These are phyloP conservation scores for Cryptococcus floricola DNA, from an alignment of 1,284 basidiomycete species.

Conservation along the genomic window DNA sequence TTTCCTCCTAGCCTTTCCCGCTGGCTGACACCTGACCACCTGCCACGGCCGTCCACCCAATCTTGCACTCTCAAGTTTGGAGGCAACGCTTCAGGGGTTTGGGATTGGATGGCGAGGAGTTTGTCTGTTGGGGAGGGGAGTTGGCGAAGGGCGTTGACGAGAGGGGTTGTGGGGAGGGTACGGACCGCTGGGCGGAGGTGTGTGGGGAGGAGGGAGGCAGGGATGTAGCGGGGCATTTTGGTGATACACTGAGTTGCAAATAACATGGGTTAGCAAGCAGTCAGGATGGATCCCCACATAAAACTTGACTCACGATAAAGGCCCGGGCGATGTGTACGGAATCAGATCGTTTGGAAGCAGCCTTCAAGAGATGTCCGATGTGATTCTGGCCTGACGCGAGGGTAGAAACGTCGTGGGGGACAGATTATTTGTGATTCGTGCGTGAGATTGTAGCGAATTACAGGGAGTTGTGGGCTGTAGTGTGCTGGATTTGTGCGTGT, in stretches of 20 bases:
- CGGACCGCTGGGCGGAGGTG: constrained; percentile 11
- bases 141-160: constrained; percentile 5
- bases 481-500: too few relatives aligned
- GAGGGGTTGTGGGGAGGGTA: neutral
- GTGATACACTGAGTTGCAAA: too few relatives aligned
- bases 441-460: too few relatives aligned
- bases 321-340: too few relatives aligned
- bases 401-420: too few relatives aligned
- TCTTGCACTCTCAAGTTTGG: constrained; percentile 21
- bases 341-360: too few relatives aligned
- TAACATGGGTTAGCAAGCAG: neutral
- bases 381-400: too few relatives aligned
- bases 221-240: constrained; percentile 21
- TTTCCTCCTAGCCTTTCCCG: constrained; percentile 18
- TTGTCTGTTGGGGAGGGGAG: constrained; percentile 14
- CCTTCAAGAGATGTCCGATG: too few relatives aligned
- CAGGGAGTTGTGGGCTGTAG: too few relatives aligned
- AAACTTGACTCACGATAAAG: too few relatives aligned
- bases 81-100: constrained; percentile 1
- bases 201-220: constrained; percentile 11
- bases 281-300: neutral
- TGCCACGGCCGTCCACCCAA: constrained; percentile 14
- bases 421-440: too few relatives aligned
- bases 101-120: neutral
- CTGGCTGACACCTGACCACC: constrained; percentile 11